These are phyloP conservation scores for Pythium aphanidermatum DNA, from an alignment of 352 stramenopile species.

Conservation along the genomic window DNA sequence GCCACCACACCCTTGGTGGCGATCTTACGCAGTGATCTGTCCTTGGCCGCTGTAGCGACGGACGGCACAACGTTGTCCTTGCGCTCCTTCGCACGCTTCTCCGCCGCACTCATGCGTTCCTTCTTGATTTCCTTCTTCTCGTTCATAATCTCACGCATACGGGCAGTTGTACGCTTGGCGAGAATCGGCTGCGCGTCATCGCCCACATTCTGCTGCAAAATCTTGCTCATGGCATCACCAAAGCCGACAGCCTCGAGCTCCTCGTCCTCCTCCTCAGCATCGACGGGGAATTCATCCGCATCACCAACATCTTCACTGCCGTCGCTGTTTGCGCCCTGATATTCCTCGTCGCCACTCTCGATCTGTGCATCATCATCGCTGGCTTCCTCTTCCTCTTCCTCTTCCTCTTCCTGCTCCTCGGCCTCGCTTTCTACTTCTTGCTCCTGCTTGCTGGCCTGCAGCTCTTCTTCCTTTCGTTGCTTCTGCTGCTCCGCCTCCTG, in stretches of 20 bases:
- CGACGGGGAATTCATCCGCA: constrained; percentile 15
- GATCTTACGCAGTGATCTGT: constrained; percentile 70
- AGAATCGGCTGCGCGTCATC: constrained; percentile 70
- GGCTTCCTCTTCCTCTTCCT: constrained; percentile 9
- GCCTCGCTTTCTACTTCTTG: constrained; percentile 3
- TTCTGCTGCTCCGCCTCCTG: constrained; percentile 8
- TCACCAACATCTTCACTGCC: constrained; percentile 3
- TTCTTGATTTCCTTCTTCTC: constrained; percentile 73
- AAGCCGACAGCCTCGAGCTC: constrained; percentile 69
- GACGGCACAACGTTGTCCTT: constrained; percentile 71
- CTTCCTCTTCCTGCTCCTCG: constrained; percentile 9
- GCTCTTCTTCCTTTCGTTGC: constrained; percentile 3
- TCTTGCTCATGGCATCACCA: constrained; percentile 84
- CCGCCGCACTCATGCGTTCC: constrained; percentile 53
- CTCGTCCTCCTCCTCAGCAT: constrained; percentile 26
- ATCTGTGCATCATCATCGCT: constrained; percentile 15
- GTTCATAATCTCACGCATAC: constrained; percentile 76
- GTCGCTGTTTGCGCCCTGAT: constrained; percentile 17
- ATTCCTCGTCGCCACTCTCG: constrained; percentile 23
- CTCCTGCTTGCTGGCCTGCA: background rate
- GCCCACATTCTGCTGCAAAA: constrained; percentile 66
- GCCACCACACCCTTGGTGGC: constrained; percentile 83
- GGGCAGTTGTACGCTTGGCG: constrained; percentile 74
- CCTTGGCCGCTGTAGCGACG: constrained; percentile 48
- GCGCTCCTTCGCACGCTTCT: constrained; percentile 69